Conservation (phyloP, 768 basidiomycete species). For the Kwoniella pini region DNA sequence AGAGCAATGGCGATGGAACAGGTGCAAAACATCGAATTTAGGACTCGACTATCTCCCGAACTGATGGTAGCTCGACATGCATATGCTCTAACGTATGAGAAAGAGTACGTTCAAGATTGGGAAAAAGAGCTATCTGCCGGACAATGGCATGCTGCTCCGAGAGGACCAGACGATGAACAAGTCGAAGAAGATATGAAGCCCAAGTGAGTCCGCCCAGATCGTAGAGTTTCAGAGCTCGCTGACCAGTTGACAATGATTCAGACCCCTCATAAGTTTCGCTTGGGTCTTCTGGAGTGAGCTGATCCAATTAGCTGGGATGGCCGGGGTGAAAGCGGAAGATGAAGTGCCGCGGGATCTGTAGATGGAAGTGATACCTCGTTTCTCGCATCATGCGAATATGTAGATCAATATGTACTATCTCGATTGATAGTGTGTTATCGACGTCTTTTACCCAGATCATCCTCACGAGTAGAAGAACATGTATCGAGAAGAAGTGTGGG, state of each 20-base stretch:
- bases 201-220: slow-evolving; percentile 28
- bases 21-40: slow-evolving; percentile 23
- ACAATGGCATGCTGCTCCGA: slow-evolving; percentile 18
- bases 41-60: slow-evolving; percentile 22
- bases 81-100: slow-evolving; percentile 51
- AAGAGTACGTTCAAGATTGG: slow-evolving; percentile 38
- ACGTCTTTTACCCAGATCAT: no score
- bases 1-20: slow-evolving; percentile 30
- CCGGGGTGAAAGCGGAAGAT: not conserved
- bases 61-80: slow-evolving; percentile 47
- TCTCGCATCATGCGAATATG: no score
- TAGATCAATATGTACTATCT: no score
- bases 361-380: not conserved
- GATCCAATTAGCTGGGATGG: slow-evolving; percentile 30
- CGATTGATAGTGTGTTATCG: no score
- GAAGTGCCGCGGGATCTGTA: not conserved
- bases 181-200: slow-evolving; percentile 26
- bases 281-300: slow-evolving; percentile 51
- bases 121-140: slow-evolving; percentile 19
- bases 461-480: no score
- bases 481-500: no score
- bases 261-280: slow-evolving; percentile 47
- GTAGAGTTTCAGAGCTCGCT: not conserved
- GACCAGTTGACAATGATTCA: slow-evolving; percentile 3
- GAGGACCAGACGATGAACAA: slow-evolving; percentile 15